Base-by-base conservation (phyloP, 768 basidiomycete species). In the Panaeolus cyanescens region DNA sequence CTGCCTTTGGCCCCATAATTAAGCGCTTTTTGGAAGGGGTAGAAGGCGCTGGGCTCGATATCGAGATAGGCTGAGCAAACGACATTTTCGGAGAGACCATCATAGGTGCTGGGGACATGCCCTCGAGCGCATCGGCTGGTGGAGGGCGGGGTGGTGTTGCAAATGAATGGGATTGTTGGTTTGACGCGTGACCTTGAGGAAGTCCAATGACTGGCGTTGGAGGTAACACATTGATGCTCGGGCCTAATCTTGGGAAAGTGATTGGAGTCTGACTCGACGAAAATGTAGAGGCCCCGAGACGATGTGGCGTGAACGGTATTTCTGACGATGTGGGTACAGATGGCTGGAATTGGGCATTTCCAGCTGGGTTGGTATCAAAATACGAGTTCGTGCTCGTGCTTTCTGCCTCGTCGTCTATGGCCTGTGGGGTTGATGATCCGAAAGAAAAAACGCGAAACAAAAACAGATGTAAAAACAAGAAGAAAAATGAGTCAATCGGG, bases 1-100 rank as follows among this genome's bases (percentile, higher is more conserved):
- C 89, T 3, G 82, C 76, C 10, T 89, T 82, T 3, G 89, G 89
- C 30, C 89, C 89, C 89, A 90, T 90, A 59, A 83, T 86, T 61
- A 89, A 80, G 4, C 84, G 79, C 62, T 81, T 83, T 80, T 60
- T 77, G 45, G 45, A 72, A 2, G 71, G 61, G 8, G 72, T 62
- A 7, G 63, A 30, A 28, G 62, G 39, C 30, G 56, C 54, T 45
- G 64, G 30, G 12, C 45, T 13, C 25, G 25, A 28, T 28, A 50
- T 50, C 45, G 30, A 28, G 10, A 19, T 39, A 60, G 59, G 36
- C 34, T 60, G 55, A 19, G 54, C 31, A 22, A 66, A 62, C 0
- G 59, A 33, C n/a, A 40, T 54, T 5, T 63, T 65, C 9, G 69
- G 68, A n/a, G 68, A 63, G 25, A 66, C 34, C 40, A 62, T 62